A percentile compares a stretch with the other conserved stretches of the same genome.
These are phyloP conservation scores for Rhizodiscina lignyota DNA, from an alignment of 495 filamentous ascomycete species.

Conservation along the genomic window DNA sequence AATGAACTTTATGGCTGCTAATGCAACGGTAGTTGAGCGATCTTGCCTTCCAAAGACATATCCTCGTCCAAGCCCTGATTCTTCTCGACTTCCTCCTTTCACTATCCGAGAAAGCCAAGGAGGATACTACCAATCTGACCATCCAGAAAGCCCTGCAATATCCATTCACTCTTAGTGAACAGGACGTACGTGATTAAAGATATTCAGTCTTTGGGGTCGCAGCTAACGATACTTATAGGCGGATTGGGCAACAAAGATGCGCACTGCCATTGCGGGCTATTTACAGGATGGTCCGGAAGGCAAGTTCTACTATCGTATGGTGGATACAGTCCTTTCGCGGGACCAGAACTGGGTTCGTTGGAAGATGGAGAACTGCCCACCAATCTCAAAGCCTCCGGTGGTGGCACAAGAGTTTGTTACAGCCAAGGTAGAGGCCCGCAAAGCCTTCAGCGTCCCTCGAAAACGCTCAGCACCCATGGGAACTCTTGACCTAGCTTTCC, in stretches of 20 bases:
- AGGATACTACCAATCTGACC: conserved; percentile 50
- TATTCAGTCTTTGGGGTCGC: conserved; percentile 3
- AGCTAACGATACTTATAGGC: conserved; percentile 22
- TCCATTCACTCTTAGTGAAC: conserved; percentile 53
- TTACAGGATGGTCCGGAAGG: conserved; percentile 64
- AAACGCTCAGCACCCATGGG: conserved; percentile 50
- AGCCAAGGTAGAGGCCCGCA: conserved; percentile 45
- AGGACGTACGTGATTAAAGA: conserved; percentile 44
- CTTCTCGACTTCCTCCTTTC: conserved; percentile 84
- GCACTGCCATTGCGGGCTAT: conserved; percentile 57
- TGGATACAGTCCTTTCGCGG: conserved; percentile 82
- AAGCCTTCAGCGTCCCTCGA: conserved; percentile 47
- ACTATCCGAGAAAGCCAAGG: conserved; percentile 65
- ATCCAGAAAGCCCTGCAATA: conserved; percentile 68
- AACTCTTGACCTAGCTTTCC: conserved; percentile 56
- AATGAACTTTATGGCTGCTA: background rate
- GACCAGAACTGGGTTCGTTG: conserved; percentile 98
- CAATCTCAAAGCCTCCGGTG: conserved; percentile 60
- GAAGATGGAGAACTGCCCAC: conserved; percentile 86
- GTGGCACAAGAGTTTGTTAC: conserved; percentile 45
- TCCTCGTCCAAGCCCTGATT: conserved; percentile 87
- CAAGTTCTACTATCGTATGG: conserved; percentile 85
- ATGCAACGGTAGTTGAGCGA: conserved; percentile 55
- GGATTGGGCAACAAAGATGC: conserved; percentile 64
- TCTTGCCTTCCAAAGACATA: conserved; percentile 80